Percentiles rank a stretch among this genome's conserved stretches.
phyloP scores from a whole-genome alignment of 257 asterid species.

The Solanum arcanum region DNA sequence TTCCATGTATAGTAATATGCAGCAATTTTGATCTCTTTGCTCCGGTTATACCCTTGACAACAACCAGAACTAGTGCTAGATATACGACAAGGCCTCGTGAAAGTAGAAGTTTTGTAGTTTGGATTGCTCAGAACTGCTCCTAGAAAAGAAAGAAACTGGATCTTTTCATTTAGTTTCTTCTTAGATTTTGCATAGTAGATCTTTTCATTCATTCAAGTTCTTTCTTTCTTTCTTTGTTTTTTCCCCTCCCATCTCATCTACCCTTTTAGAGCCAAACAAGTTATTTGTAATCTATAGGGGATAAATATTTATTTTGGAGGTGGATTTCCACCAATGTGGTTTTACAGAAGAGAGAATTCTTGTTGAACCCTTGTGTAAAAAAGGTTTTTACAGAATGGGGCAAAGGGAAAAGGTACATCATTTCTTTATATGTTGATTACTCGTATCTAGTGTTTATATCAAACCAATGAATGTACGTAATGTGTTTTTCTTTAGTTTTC shows the following conservation, averaged over 20 bases:
- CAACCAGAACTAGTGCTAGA: background rate
- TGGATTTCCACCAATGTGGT: background rate
- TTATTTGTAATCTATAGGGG: background rate
- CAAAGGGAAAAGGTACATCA: background rate
- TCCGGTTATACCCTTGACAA: background rate
- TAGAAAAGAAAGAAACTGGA: background rate
- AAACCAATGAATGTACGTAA: background rate
- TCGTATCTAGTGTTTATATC: background rate
- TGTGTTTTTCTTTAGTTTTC: background rate
- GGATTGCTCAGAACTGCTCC: background rate
- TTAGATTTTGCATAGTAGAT: background rate
- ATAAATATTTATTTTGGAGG: background rate
- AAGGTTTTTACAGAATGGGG: background rate
- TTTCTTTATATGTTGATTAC: background rate
- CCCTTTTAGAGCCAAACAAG: background rate
- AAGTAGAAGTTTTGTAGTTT: constrained; percentile 1
- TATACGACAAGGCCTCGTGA: background rate
- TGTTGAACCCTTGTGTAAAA: background rate
- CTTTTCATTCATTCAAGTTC: background rate
- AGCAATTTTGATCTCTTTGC: background rate
- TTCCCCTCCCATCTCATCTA: background rate
- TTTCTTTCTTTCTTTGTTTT: background rate
- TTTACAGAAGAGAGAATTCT: background rate
- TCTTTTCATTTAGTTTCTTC: background rate
- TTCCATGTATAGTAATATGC: background rate